A percentile compares a stretch with the other conserved stretches of the same genome.
phyloP scores from a whole-genome alignment of 1,139 yeast genomes.

The Blastobotrys elegans region DNA sequence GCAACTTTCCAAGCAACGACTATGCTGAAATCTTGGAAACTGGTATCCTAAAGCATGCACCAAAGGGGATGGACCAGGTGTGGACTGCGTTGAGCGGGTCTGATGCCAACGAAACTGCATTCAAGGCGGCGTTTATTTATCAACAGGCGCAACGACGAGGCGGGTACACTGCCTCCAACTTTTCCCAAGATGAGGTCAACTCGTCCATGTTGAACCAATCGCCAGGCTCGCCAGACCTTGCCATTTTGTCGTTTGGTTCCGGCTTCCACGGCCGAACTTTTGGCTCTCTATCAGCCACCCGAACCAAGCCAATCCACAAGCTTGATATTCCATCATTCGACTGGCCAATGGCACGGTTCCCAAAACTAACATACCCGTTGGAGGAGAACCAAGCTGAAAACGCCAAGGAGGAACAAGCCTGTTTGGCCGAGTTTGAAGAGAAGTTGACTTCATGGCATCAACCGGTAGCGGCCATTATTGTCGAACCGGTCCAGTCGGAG shows the following conservation, averaged over 20 bases:
- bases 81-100: conserved; percentile 82
- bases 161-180: conserved; percentile 40
- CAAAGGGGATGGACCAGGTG: conserved; percentile 29
- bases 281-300: conserved; percentile 72
- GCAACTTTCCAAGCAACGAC: conserved; percentile 68
- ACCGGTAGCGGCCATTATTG: conserved; percentile 71
- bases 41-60: conserved; percentile 32
- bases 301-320: conserved; percentile 80
- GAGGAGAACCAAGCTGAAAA: conserved; percentile 52
- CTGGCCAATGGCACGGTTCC: conserved; percentile 87
- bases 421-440: conserved; percentile 55
- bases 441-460: conserved; percentile 51
- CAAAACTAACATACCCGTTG: conserved; percentile 67
- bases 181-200: conserved; percentile 54
- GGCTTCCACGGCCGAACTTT: conserved; percentile 83
- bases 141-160: conserved; percentile 58
- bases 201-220: conserved; percentile 62
- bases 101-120: conserved; percentile 80
- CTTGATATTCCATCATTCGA: conserved; percentile 78
- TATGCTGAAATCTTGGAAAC: conserved; percentile 52
- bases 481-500: conserved; percentile 81
- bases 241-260: conserved; percentile 64
- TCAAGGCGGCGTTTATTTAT: conserved; percentile 78
- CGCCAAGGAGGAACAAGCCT: conserved; percentile 60
- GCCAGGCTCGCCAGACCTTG: conserved; percentile 72